These are phyloP conservation scores for Scedosporium boydii DNA, from an alignment of 2,329 filamentous ascomycete species.

Conservation along the genomic window DNA sequence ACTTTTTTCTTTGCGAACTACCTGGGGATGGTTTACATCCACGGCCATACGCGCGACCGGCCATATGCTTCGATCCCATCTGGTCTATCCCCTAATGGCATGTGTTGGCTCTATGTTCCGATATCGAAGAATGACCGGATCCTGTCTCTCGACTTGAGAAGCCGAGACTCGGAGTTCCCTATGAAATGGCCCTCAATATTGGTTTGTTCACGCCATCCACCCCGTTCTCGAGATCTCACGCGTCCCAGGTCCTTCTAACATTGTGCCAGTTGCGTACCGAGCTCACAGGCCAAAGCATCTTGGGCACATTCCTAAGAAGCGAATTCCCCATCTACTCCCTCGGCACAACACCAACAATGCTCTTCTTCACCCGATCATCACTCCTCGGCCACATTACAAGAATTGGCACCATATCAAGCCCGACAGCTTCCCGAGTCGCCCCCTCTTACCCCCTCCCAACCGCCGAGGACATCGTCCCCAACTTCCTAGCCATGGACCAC, in stretches of 20 bases:
- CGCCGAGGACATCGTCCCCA: neutral
- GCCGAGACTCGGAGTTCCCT: neutral
- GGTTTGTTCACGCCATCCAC: neutral
- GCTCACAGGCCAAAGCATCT: neutral
- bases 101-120: neutral
- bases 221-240: neutral
- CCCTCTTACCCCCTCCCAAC: neutral
- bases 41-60: neutral
- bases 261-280: neutral
- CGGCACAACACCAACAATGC: neutral
- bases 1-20: neutral
- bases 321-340: neutral
- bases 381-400: neutral
- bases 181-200: neutral
- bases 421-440: neutral
- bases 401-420: neutral
- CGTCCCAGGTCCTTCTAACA: neutral
- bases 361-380: neutral
- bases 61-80: neutral
- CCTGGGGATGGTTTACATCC: neutral
- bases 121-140: neutral
- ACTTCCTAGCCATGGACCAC: slow-evolving; percentile 1
- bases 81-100: neutral
- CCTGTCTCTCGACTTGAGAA: neutral
- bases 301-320: neutral